Percentiles rank a stretch among this genome's conserved stretches.
Evolutionary conservation across 768 basidiomycete genomes (phyloP).

Genomic region (Coprinopsis marcescibilis): DNA sequence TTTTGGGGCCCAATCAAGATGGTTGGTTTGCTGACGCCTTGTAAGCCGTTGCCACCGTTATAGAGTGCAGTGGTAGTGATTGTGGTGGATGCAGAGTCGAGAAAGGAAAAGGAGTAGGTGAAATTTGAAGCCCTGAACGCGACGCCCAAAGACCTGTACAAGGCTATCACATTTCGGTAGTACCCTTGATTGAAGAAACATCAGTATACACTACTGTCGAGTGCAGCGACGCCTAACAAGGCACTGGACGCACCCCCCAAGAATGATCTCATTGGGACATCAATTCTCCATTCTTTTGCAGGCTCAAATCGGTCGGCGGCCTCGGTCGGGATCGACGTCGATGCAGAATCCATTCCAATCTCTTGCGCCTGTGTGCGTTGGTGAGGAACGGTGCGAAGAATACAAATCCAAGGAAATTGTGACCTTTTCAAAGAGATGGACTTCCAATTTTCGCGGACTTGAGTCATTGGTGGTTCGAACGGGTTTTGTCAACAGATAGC

Average conservation of each 20-base stretch:
- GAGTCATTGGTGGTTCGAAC: slow-evolving; percentile 17
- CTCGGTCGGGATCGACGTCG: slow-evolving; percentile 45
- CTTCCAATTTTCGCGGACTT: slow-evolving; percentile 45
- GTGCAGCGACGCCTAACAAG: neutral
- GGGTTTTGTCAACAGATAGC: slow-evolving; percentile 46
- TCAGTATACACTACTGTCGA: neutral
- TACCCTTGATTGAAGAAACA: slow-evolving; percentile 45
- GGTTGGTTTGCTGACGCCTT: slow-evolving; percentile 49
- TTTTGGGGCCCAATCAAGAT: slow-evolving; percentile 10
- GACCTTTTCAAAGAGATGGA: slow-evolving; percentile 74
- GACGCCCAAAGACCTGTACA: slow-evolving; percentile 61
- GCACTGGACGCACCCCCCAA: slow-evolving; percentile 53
- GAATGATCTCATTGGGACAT: slow-evolving; percentile 80
- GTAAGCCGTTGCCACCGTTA: slow-evolving; percentile 53
- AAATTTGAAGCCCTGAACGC: slow-evolving; percentile 52
- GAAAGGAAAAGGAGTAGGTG: slow-evolving; percentile 64
- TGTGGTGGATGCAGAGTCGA: slow-evolving; percentile 24
- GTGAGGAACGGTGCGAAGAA: slow-evolving; percentile 5
- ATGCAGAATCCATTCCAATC: slow-evolving; percentile 68
- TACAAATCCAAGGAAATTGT: neutral
- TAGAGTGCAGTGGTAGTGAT: slow-evolving; percentile 55
- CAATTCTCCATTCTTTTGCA: slow-evolving; percentile 47
- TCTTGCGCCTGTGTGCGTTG: slow-evolving; percentile 34
- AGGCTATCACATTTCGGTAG: slow-evolving; percentile 61
- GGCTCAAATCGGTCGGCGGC: slow-evolving; percentile 27